Conservation (phyloP, 495 filamentous ascomycete species). For the Neurospora cerealis region DNA sequence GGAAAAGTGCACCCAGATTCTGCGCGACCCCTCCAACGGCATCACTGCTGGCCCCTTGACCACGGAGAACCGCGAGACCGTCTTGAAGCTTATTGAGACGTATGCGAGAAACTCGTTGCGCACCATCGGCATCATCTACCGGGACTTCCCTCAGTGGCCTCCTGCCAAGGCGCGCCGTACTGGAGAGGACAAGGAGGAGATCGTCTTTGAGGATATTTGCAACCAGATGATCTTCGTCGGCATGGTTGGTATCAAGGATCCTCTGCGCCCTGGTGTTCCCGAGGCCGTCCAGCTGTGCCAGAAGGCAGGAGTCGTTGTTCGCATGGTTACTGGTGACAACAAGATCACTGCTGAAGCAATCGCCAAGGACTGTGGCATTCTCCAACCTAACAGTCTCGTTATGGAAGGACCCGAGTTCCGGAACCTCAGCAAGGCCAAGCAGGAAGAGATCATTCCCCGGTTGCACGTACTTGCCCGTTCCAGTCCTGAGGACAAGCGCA, state of each 20-base stretch:
- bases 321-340: slow-evolving; percentile 91
- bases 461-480: slow-evolving; percentile 81
- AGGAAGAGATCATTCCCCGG: slow-evolving; percentile 61
- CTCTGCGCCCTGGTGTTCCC: slow-evolving; percentile 68
- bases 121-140: slow-evolving; percentile 79
- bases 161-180: slow-evolving; percentile 53
- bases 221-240: slow-evolving; percentile 68
- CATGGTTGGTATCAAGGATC: slow-evolving; percentile 82
- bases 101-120: slow-evolving; percentile 79
- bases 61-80: slow-evolving; percentile 44
- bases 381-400: slow-evolving; percentile 58
- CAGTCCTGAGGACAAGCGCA: slow-evolving; percentile 79
- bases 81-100: slow-evolving; percentile 56
- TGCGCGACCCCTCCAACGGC: slow-evolving; percentile 59
- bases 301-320: slow-evolving; percentile 68
- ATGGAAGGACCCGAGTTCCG: slow-evolving; percentile 84
- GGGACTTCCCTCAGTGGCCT: slow-evolving; percentile 85
- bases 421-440: slow-evolving; percentile 57
- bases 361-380: slow-evolving; percentile 74
- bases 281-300: slow-evolving; percentile 67
- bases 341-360: slow-evolving; percentile 73
- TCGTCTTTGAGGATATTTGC: slow-evolving; percentile 62
- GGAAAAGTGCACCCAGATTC: slow-evolving; percentile 56
- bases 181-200: slow-evolving; percentile 61
- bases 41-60: slow-evolving; percentile 46